These are phyloP conservation scores for Syncephalastrum contaminatum DNA, from an alignment of 371 early-diverging fungal genomes.

Conservation along the genomic window DNA sequence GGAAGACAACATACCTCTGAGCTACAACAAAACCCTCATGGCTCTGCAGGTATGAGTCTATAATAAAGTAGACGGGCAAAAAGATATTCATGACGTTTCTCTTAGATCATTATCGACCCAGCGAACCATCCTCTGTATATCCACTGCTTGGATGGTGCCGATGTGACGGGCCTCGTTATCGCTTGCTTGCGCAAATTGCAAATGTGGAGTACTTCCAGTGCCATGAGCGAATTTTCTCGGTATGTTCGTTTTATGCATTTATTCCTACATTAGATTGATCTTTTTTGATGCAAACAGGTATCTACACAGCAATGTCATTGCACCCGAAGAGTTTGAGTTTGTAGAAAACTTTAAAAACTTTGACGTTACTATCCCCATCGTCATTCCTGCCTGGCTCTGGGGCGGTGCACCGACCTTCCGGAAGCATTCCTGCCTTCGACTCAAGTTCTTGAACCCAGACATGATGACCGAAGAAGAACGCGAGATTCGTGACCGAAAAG, in stretches of 20 bases:
- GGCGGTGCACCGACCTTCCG: constrained; percentile 59
- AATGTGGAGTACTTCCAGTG: constrained; percentile 78
- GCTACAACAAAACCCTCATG: constrained; percentile 72
- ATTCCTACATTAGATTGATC: background rate
- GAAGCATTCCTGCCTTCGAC: constrained; percentile 59
- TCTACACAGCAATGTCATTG: constrained; percentile 76
- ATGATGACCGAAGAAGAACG: constrained; percentile 53
- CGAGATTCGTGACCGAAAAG: constrained; percentile 36
- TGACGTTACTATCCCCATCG: constrained; percentile 68
- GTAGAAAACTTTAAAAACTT: constrained; percentile 77
- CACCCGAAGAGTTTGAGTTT: constrained; percentile 88
- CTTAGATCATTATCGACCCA: constrained; percentile 74
- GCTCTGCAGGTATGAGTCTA: constrained; percentile 61
- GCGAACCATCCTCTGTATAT: constrained; percentile 78
- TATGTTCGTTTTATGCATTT: constrained; percentile 22
- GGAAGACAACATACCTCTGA: constrained; percentile 82
- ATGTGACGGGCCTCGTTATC: constrained; percentile 84
- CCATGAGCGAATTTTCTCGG: constrained; percentile 74
- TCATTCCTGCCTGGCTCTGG: constrained; percentile 84
- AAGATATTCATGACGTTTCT: no score
- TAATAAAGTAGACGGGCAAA: background rate
- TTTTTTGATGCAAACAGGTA: constrained; percentile 35
- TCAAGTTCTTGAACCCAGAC: constrained; percentile 54
- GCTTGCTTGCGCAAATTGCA: constrained; percentile 89
- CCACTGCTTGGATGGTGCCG: constrained; percentile 90